Percentiles rank a stretch among this genome's conserved stretches.
These are phyloP conservation scores for Aureobasidium vineae DNA, from an alignment of 2,329 filamentous ascomycete genomes.

Conservation along the genomic window DNA sequence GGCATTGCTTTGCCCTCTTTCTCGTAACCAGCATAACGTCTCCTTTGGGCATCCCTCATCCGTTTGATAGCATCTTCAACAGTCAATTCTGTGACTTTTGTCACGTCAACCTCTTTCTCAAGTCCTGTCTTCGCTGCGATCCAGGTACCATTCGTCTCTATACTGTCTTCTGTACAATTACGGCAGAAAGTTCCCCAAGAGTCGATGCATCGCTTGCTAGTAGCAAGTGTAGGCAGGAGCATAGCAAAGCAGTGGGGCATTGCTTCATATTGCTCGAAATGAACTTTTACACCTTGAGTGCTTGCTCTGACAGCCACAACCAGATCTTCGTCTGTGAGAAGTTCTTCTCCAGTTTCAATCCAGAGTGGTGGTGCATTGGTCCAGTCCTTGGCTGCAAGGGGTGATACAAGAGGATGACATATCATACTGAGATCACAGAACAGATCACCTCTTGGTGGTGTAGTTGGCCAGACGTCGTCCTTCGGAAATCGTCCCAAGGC, in stretches of 20 bases:
- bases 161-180: conserved; percentile 33
- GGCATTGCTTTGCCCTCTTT: conserved; percentile 37
- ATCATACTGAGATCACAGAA: conserved; percentile 48
- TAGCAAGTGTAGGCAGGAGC: conserved; percentile 42
- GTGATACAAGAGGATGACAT: conserved; percentile 66
- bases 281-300: conserved; percentile 58
- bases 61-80: conserved; percentile 30
- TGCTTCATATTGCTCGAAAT: conserved; percentile 71
- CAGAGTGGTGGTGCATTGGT: conserved; percentile 62
- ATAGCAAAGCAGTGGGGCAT: conserved; percentile 71
- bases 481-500: conserved; percentile 42
- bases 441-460: conserved; percentile 48
- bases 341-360: conserved; percentile 68
- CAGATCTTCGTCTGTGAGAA: conserved; percentile 65
- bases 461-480: conserved; percentile 52
- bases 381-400: conserved; percentile 61
- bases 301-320: conserved; percentile 59
- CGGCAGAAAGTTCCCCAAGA: conserved; percentile 39
- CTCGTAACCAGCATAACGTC: conserved; percentile 36
- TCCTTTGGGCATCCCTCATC: conserved; percentile 36
- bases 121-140: conserved; percentile 36
- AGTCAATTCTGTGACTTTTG: conserved; percentile 29
- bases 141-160: conserved; percentile 36
- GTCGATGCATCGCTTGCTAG: conserved; percentile 38
- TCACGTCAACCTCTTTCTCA: conserved; percentile 35